Base-by-base conservation (phyloP, 2,329 filamentous ascomycete genomes). In the Xenosphaeropsis pyriputrescens region DNA sequence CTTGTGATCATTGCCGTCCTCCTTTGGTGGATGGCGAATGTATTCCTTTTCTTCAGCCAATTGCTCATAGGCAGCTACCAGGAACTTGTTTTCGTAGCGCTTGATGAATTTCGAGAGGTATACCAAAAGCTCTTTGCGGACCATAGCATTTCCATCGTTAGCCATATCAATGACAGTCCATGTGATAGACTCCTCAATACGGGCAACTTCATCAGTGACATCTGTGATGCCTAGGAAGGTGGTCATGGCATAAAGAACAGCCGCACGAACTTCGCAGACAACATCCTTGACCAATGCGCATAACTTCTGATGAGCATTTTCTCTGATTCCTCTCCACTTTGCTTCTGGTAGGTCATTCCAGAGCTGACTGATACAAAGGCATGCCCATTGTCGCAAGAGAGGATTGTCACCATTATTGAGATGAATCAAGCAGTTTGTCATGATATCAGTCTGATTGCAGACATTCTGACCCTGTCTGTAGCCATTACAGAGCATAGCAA, bases 401-500 rank as follows among this genome's bases (percentile, higher is more conserved):
- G 85, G 82, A 47, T 94, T 95, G 44, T 93, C 81, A 40, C 81
- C 74, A 54, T 95, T 91, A 43, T 75, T 72, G 31, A 96, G 66
- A 58, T 96, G 88, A 5, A 72, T 68, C 31, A 96, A 63, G 54
- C 89, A 96, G 48, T 81, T 89, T 29, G 81, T 77, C 65, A 96
- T 89, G 44, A 96, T 79, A 46, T 94, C 88, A 0, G 81, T 83
- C 47, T 85, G 84, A 48, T 95, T 79, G 54, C 88, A 95, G 9
- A 94, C 88, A 36, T 80, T 80, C 57, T 95, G 88, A 2, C 89
- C 91, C 44, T 91, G 85, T 45, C 80, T 82, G 58, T 94, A 94
- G 45, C 83, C 83, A 55, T 91, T 93, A 72, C 91, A 98, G 45
- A 98, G 85, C 72, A 95, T 93, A 18, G 89, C 83, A 32, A 96